Percentiles rank a stretch among this genome's conserved stretches.
Evolutionary conservation across 148 eudicot species (phyloP).

Genomic region (Vaccinium corymbosum): DNA sequence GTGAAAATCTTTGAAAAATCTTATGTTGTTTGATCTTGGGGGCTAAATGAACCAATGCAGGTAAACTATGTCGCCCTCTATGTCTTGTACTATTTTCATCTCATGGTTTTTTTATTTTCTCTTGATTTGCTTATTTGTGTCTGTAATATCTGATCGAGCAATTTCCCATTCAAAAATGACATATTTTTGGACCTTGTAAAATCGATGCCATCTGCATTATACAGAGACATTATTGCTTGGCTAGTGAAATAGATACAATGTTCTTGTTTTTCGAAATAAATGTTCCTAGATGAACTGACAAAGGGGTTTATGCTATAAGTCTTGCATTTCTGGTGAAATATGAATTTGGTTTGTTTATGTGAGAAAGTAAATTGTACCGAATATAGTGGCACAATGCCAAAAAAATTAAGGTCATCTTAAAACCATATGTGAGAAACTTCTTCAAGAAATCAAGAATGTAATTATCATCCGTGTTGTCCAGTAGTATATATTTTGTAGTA

Average conservation of each 20-base stretch:
- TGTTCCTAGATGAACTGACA: not conserved
- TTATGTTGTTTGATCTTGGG: not conserved
- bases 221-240: not conserved
- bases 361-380: not conserved
- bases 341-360: not conserved
- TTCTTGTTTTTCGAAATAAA: not conserved
- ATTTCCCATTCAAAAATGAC: not conserved
- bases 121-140: not conserved
- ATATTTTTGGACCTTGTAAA: not conserved
- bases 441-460: too few species aligned
- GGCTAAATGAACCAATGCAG: constrained; percentile 12
- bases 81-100: not conserved
- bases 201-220: not conserved
- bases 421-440: too few species aligned
- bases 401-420: too few species aligned
- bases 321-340: not conserved
- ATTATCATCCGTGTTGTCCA: too few species aligned
- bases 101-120: not conserved
- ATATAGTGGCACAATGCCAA: too few species aligned
- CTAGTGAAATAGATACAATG: not conserved
- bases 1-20: not conserved
- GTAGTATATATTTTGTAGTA: too few species aligned
- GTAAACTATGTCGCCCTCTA: not conserved
- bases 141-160: not conserved
- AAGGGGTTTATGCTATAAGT: not conserved